Evolutionary conservation across 2,329 filamentous ascomycete species (phyloP).

Genomic region (Hypoxylon rubiginosum): DNA sequence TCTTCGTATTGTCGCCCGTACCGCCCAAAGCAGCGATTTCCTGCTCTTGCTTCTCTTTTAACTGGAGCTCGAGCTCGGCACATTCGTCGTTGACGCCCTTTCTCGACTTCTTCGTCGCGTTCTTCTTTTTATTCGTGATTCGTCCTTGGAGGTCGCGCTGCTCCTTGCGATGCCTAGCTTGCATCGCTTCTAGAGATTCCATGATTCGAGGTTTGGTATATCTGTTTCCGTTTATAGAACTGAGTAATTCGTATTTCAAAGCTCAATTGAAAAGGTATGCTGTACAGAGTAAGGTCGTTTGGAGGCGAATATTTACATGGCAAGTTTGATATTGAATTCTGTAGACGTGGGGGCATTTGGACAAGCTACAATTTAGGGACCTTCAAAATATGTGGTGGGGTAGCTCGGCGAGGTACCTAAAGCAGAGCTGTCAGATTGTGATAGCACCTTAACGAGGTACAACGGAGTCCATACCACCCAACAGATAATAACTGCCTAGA

Average conservation of each 20-base stretch:
- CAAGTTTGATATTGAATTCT: conserved; percentile 7
- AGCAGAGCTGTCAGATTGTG: too few relatives aligned
- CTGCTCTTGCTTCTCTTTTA: conserved; percentile 75
- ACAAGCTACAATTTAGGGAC: not conserved
- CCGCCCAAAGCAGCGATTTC: conserved; percentile 66
- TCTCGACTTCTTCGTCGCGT: conserved; percentile 87
- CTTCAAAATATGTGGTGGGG: conserved; percentile 10
- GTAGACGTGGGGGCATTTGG: conserved; percentile 16
- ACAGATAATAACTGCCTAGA: too few relatives aligned
- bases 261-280: not conserved
- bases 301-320: not conserved
- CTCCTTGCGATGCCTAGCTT: conserved; percentile 87
- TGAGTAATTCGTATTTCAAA: not conserved
- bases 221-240: not conserved
- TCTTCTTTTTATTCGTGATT: conserved; percentile 96
- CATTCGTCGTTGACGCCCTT: conserved; percentile 84
- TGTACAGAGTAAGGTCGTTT: not conserved
- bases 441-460: too few relatives aligned
- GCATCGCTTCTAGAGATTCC: conserved; percentile 79
- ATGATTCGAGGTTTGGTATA: conserved; percentile 9
- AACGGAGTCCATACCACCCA: not conserved
- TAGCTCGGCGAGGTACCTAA: conserved; percentile 6
- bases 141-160: conserved; percentile 86
- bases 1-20: conserved; percentile 9
- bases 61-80: conserved; percentile 74